Evolutionary conservation across 306 rosid species (phyloP).

Genomic region (Begonia fuchsioides): DNA sequence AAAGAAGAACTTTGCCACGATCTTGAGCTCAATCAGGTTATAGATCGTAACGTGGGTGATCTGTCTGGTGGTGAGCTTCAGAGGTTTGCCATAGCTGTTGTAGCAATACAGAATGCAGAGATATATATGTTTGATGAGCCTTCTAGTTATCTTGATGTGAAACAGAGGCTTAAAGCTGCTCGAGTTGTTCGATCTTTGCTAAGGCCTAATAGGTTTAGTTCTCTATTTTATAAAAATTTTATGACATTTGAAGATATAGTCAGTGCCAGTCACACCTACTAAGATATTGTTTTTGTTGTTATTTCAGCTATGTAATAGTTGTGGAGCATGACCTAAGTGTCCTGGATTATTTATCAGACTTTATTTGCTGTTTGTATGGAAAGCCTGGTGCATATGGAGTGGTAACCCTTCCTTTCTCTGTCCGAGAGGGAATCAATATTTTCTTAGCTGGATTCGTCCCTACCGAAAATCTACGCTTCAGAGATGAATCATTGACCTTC

Average conservation of each 20-base stretch:
- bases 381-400: slow-evolving; percentile 99
- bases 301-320: slow-evolving; percentile 88
- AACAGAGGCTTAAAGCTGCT: slow-evolving; percentile 93
- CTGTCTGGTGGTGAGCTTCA: slow-evolving; percentile 98
- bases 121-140: slow-evolving; percentile 98
- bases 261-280: not conserved
- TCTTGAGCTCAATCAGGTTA: slow-evolving; percentile 90
- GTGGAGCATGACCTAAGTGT: slow-evolving; percentile 99
- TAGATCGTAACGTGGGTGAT: slow-evolving; percentile 89
- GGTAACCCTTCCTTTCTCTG: slow-evolving; percentile 98
- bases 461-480: slow-evolving; percentile 88
- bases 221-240: not conserved
- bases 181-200: slow-evolving; percentile 83
- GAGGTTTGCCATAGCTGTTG: slow-evolving; percentile 95
- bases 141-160: slow-evolving; percentile 96
- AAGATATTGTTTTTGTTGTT: slow-evolving; percentile 5
- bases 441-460: slow-evolving; percentile 98
- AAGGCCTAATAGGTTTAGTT: slow-evolving; percentile 68
- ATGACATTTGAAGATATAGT: too few relatives aligned
- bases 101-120: slow-evolving; percentile 91
- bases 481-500: slow-evolving; percentile 87
- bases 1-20: slow-evolving; percentile 61
- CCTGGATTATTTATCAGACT: slow-evolving; percentile 94
- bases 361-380: slow-evolving; percentile 94
- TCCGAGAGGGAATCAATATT: slow-evolving; percentile 96